Base-by-base conservation (phyloP, 2,329 filamentous ascomycete genomes). In the Ramularia endophylla region DNA sequence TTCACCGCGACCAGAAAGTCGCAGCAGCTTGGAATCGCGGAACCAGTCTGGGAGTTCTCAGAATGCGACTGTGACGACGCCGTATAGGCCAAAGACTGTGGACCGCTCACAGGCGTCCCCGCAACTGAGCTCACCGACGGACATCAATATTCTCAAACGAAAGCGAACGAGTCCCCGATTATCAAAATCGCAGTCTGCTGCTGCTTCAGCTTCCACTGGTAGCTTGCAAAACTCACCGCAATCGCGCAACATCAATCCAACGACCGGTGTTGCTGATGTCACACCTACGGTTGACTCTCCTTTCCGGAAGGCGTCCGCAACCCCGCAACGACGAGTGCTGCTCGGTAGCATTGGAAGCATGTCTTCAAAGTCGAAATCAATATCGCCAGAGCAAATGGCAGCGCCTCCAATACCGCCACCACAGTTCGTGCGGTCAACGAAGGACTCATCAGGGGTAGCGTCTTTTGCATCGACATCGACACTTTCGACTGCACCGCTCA, bases 401-500 rank as follows among this genome's bases (percentile, higher is more conserved):
- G 45, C 42, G 9, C 25, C 35, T 29, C 34, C 33, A 18, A 28
- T 44, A 12, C 16, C 36, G 9, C 38, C 27, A 38, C 37, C 38
- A 31, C 40, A 42, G 27, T 37, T n/a, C 20, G 15, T 16, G 15
- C 43, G n/a, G 38, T 19, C 37, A 36, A 22, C 33, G 9, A 25
- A 30, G 15, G 27, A 34, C 5, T 38, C 31, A 5, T 40, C 36
- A 9, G 41, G 28, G 12, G 32, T 45, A 2, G n/a, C 40, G 7
- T 54, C 53, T 6, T 56, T 53, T 36, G 50, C 53, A 4, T 55
- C 58, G 31, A 50, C 50, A 40, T 53, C 62, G 13, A 63, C 59
- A 2, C 50, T 60, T 3, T 60, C 61, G 1, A 58, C 50, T 19
- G 41, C 55, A 4, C 55, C 55, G 7, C 27, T 54, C 19, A 57